Evolutionary conservation across 1,139 yeast genomes (phyloP).

Genomic region (Sugiyamaella novakii): DNA sequence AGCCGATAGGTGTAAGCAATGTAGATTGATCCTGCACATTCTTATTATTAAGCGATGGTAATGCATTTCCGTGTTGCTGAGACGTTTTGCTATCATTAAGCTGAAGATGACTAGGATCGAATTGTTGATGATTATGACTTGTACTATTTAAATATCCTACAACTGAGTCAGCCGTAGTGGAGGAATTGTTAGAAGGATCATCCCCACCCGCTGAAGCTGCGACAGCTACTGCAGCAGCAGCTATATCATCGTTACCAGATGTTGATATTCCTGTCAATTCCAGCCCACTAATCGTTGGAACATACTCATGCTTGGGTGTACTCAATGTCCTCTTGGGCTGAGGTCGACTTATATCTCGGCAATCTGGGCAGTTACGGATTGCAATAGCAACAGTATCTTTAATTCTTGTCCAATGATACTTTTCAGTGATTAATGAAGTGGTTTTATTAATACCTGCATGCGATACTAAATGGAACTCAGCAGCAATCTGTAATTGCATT

Average conservation of each 20-base stretch:
- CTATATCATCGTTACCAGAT: slow-evolving; percentile 21
- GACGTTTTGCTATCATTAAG: slow-evolving; percentile 15
- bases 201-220: slow-evolving; percentile 19
- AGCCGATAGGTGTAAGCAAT: slow-evolving; percentile 15
- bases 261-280: slow-evolving; percentile 12
- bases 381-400: slow-evolving; percentile 85
- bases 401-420: slow-evolving; percentile 88
- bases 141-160: neutral
- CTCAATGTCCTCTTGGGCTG: slow-evolving; percentile 32
- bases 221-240: slow-evolving; percentile 25
- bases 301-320: slow-evolving; percentile 4
- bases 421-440: slow-evolving; percentile 73
- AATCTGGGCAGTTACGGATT: slow-evolving; percentile 72
- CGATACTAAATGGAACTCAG: slow-evolving; percentile 64
- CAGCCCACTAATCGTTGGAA: slow-evolving; percentile 18
- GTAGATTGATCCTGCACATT: neutral
- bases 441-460: slow-evolving; percentile 94
- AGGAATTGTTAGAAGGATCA: slow-evolving; percentile 3
- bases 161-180: slow-evolving; percentile 2
- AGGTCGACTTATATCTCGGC: slow-evolving; percentile 52
- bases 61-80: neutral
- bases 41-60: slow-evolving; percentile 1
- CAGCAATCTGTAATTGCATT: slow-evolving; percentile 72
- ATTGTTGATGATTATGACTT: slow-evolving; percentile 13
- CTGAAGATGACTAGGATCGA: slow-evolving; percentile 14